Evolutionary conservation across 495 filamentous ascomycete genomes (phyloP), one percentile per base, ranked within the genome.

Genomic region (Podospora anserina): DNA sequence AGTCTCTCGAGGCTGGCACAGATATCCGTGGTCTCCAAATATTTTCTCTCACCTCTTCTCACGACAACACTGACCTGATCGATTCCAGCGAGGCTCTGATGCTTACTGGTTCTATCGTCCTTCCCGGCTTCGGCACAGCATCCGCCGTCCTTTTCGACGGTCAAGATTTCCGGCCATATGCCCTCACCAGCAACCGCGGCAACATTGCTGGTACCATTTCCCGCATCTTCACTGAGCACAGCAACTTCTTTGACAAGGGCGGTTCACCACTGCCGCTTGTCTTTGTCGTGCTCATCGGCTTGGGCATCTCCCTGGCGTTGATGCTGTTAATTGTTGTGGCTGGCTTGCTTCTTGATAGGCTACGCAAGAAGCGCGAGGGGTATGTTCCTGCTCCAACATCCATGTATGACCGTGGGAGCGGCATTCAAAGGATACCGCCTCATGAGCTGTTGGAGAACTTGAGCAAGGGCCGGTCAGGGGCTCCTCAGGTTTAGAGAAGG

Each of bases 71-170:
- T n/a, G 74, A 84, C 60, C 78, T 91, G n/a, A 70, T 98, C 26
- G 81, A 86, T 49, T 78, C 84, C 16, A 81, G 88, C 62, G 85
- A 95, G 74, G 83, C 85, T 1, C 87, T 99, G n/a, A 82, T 99
- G 66, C 77, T 97, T 58, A 90, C 92, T 63, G 95, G 95, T 32
- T 85, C 90, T 61, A 86, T 99, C 66, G 82, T 86, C 63, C 82
- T 97, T 39, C 87, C 90, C 0, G 78, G 78, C 61, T 96, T 92
- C 76, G 94, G 94, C 69, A 82, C 78, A 34, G 91, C 89, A 15
- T 97, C 94, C n/a, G 93, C 91, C 1, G 95, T 87, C 4, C 80
- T 97, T 54, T 99, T 88, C 78, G 90, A 98, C 71, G 94, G 95
- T 69, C 92, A 87, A 4, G 82, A 78, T 13, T 86, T 96, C 72